Percentiles rank a stretch among this genome's conserved stretches.
phyloP scores from a whole-genome alignment of 129 eudicot species.

The Tagetes erecta region DNA sequence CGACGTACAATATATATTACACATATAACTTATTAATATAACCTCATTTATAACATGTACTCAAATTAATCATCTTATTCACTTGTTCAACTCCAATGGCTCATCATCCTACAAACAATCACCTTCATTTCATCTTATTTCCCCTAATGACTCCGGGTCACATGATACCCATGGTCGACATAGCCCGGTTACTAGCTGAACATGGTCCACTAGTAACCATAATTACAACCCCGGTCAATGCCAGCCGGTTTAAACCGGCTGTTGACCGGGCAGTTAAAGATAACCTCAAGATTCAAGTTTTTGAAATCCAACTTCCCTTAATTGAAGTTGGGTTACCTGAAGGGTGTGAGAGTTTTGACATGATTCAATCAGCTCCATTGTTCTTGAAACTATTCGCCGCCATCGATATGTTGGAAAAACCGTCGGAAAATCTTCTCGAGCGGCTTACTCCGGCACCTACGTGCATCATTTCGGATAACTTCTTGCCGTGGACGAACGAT shows the following conservation, averaged over 20 bases:
- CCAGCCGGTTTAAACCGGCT: slow-evolving; percentile 26
- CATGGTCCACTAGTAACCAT: slow-evolving; percentile 29
- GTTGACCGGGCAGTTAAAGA: slow-evolving; percentile 25
- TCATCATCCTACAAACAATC: neutral
- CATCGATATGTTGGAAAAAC: slow-evolving; percentile 25
- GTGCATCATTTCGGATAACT: slow-evolving; percentile 46
- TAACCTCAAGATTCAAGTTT: slow-evolving; percentile 36
- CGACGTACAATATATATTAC: neutral
- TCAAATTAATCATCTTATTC: neutral
- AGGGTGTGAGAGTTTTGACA: slow-evolving; percentile 40
- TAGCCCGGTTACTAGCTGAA: slow-evolving; percentile 46
- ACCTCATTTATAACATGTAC: neutral
- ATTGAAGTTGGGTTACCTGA: slow-evolving; percentile 36
- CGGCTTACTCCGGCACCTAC: slow-evolving; percentile 34
- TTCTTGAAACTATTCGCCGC: slow-evolving; percentile 26
- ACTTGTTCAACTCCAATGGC: slow-evolving; percentile 11
- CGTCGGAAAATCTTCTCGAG: slow-evolving; percentile 23
- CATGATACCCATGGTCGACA: slow-evolving; percentile 47
- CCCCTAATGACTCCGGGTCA: slow-evolving; percentile 49
- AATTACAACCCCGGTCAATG: slow-evolving; percentile 38
- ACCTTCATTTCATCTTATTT: slow-evolving; percentile 42
- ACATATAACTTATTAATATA: too few species aligned
- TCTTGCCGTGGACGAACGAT: slow-evolving; percentile 38
- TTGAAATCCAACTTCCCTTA: slow-evolving; percentile 26
- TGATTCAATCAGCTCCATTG: slow-evolving; percentile 16